Conservation (phyloP, 1,284 basidiomycete species). For the Ustilago loliicola region DNA sequence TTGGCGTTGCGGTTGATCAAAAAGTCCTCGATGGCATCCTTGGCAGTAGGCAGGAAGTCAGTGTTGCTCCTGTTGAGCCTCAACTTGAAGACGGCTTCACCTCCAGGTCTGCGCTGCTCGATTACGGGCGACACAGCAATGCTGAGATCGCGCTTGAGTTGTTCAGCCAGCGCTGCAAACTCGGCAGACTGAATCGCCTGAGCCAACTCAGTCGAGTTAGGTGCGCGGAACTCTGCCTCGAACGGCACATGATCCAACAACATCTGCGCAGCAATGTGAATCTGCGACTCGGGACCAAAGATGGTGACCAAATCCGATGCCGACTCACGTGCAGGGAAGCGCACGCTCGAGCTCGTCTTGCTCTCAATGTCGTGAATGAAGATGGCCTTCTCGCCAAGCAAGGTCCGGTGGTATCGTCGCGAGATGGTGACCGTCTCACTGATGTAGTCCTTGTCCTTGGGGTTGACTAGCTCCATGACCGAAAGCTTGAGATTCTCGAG, state of each 20-base stretch:
- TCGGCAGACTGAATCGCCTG: constrained; percentile 82
- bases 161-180: constrained; percentile 85
- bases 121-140: constrained; percentile 84
- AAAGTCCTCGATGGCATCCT: constrained; percentile 94
- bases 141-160: constrained; percentile 92
- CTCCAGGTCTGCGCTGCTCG: constrained; percentile 68
- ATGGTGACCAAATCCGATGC: constrained; percentile 91
- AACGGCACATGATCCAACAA: constrained; percentile 94
- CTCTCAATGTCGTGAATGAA: constrained; percentile 97
- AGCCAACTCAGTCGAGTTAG: constrained; percentile 81
- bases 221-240: constrained; percentile 93
- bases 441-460: constrained; percentile 98
- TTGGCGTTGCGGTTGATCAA: constrained; percentile 81
- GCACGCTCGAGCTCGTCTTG: constrained; percentile 93
- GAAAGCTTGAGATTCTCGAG: constrained; percentile 94
- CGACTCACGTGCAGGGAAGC: constrained; percentile 95
- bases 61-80: constrained; percentile 84
- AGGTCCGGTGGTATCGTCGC: constrained; percentile 90
- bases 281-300: constrained; percentile 95
- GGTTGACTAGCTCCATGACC: constrained; percentile 97
- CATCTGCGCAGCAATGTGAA: constrained; percentile 96
- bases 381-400: constrained; percentile 94
- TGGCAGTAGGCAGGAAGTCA: constrained; percentile 85
- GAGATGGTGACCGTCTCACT: constrained; percentile 93
- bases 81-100: constrained; percentile 89